Evolutionary conservation across 306 rosid genomes (phyloP).

Genomic region (Aeschynomene evenia): DNA sequence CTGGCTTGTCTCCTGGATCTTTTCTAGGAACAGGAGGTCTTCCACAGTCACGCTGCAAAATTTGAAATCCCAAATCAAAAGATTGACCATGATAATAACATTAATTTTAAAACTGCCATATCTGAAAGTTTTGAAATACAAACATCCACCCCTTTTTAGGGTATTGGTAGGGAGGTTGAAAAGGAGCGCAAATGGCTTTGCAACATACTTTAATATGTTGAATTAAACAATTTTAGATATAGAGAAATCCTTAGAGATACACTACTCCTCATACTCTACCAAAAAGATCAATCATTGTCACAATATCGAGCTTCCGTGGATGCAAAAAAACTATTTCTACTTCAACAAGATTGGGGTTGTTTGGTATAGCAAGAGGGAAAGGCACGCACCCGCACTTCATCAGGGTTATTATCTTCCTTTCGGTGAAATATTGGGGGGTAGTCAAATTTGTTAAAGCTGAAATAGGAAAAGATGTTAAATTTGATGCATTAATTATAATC

Average conservation of each 20-base stretch:
- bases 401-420: slow-evolving; percentile 67
- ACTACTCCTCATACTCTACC: slow-evolving; percentile 5
- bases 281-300: slow-evolving; percentile 2
- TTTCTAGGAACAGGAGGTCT: slow-evolving; percentile 91
- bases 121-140: slow-evolving; percentile 9
- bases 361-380: slow-evolving; percentile 33
- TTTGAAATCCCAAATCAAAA: slow-evolving; percentile 27
- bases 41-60: slow-evolving; percentile 81
- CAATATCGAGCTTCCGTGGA: slow-evolving; percentile 12
- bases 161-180: neutral
- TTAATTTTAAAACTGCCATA: slow-evolving; percentile 6
- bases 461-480: slow-evolving; percentile 36
- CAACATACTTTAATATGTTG: slow-evolving; percentile 3
- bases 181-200: slow-evolving; percentile 9
- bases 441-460: slow-evolving; percentile 91
- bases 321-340: slow-evolving; percentile 8
- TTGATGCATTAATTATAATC: slow-evolving; percentile 13
- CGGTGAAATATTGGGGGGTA: slow-evolving; percentile 85
- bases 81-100: neutral
- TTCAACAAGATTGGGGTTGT: slow-evolving; percentile 11
- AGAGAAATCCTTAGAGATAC: neutral
- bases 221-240: neutral
- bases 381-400: slow-evolving; percentile 81
- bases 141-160: neutral
- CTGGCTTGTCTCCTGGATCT: slow-evolving; percentile 85